Conservation (phyloP, 352 stramenopile species). For the Globisporangium alternatum region DNA sequence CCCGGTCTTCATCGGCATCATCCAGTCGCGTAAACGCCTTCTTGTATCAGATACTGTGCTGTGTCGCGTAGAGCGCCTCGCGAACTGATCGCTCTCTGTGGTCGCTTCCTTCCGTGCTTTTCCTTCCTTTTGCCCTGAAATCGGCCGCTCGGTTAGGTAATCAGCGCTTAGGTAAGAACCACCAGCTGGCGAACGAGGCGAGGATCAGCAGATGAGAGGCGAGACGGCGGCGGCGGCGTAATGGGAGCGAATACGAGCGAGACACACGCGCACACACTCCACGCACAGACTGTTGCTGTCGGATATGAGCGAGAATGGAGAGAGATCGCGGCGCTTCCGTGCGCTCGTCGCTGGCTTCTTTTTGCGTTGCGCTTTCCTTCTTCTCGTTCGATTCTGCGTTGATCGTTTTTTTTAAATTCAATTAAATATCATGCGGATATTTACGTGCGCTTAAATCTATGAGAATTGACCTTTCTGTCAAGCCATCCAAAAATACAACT, state of each 20-base stretch:
- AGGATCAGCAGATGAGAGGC: background rate
- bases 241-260: background rate
- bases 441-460: too few relatives aligned
- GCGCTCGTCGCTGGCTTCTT: too few relatives aligned
- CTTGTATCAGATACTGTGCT: background rate
- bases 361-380: too few relatives aligned
- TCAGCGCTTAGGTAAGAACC: background rate
- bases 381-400: too few relatives aligned
- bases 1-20: conserved; percentile 1
- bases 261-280: too few relatives aligned
- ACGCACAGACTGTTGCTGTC: too few relatives aligned
- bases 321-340: too few relatives aligned
- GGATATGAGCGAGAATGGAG: too few relatives aligned
- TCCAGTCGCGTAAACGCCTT: background rate
- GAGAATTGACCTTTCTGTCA: too few relatives aligned
- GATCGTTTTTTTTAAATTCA: too few relatives aligned
- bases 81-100: background rate
- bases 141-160: conserved; percentile 3
- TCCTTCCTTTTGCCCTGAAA: background rate
- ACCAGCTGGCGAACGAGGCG: background rate
- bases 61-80: background rate
- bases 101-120: background rate
- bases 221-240: background rate
- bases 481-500: too few relatives aligned
- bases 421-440: too few relatives aligned